These are phyloP conservation scores for Rubia tinctorum DNA, from an alignment of 305 asterid species.

Conservation along the genomic window DNA sequence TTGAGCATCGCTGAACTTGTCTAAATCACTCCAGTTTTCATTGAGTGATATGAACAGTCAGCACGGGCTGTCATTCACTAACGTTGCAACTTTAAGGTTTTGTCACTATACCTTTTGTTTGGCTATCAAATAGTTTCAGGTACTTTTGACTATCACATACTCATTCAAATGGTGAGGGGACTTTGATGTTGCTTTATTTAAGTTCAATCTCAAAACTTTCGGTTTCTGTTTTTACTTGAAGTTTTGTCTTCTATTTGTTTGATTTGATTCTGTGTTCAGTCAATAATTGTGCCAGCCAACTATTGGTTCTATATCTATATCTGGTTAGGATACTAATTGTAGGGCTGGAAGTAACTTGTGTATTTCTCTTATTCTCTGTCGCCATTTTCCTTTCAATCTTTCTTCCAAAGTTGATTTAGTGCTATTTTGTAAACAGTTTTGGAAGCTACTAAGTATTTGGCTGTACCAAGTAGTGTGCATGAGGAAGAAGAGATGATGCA, in stretches of 20 bases:
- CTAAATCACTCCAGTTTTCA: background rate
- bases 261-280: background rate
- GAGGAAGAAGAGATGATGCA: conserved; percentile 27
- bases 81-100: background rate
- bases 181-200: background rate
- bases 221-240: conserved; percentile 1
- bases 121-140: background rate
- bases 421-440: conserved; percentile 3
- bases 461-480: conserved; percentile 21
- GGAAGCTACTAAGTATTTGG: conserved; percentile 22
- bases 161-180: background rate
- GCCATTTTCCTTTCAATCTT: background rate
- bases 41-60: background rate
- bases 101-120: background rate
- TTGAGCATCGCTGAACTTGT: background rate
- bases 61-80: background rate
- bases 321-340: background rate
- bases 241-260: background rate
- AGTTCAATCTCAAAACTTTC: background rate
- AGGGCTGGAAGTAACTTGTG: background rate
- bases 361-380: background rate
- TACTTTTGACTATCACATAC: conserved; percentile 8
- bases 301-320: background rate
- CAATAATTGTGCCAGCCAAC: conserved; percentile 6
- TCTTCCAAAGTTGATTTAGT: background rate